A percentile compares a stretch with the other conserved stretches of the same genome.
phyloP scores from a whole-genome alignment of 768 basidiomycete genomes.

The Pleurotus cornucopiae region DNA sequence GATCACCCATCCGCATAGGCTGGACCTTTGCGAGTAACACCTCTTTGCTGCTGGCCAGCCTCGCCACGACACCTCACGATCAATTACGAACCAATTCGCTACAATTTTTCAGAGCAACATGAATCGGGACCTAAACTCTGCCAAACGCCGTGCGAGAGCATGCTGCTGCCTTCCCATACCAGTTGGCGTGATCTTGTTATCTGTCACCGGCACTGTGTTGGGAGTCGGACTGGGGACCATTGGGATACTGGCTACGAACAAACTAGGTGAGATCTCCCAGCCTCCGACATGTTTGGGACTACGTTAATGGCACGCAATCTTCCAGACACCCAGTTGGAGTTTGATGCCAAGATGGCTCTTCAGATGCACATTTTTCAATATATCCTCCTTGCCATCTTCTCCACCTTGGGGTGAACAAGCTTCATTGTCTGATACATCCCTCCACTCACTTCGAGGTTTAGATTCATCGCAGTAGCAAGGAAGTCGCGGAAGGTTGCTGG shows the following conservation, averaged over 20 bases:
- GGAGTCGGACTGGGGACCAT: background rate
- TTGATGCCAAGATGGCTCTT: background rate
- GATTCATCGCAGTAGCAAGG: background rate
- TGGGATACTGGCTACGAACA: background rate
- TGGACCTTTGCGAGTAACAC: constrained; percentile 2
- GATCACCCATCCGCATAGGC: background rate
- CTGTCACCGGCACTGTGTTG: background rate
- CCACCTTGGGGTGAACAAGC: background rate
- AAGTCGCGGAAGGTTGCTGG: background rate
- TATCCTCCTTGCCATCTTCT: background rate
- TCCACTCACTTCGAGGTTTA: background rate
- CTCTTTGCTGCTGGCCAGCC: background rate
- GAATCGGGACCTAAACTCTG: background rate
- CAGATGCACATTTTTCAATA: constrained; percentile 1
- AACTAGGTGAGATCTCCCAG: background rate
- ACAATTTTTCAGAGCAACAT: background rate
- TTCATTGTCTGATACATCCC: background rate
- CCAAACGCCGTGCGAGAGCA: background rate
- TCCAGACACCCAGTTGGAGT: background rate
- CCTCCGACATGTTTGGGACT: background rate
- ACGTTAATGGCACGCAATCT: background rate
- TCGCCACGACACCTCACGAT: background rate
- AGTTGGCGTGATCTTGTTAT: constrained; percentile 1
- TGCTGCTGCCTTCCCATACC: constrained; percentile 2
- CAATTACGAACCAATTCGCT: background rate